Evolutionary conservation across 2,329 filamentous ascomycete species (phyloP).

Genomic region (Aschersonia sp.): DNA sequence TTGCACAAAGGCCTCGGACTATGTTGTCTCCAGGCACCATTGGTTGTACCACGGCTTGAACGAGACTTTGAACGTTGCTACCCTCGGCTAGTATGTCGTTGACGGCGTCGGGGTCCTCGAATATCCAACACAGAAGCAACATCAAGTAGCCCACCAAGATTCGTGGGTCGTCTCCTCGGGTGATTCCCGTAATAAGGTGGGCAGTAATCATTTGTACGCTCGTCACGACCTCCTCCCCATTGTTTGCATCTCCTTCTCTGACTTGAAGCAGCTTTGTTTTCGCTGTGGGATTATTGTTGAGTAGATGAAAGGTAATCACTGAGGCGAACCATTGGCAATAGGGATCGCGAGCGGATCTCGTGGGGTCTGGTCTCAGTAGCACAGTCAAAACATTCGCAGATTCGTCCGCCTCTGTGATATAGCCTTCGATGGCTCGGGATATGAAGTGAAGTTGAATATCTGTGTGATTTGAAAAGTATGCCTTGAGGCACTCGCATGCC

Average conservation of each 20-base stretch:
- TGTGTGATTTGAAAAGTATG: slow-evolving; percentile 73
- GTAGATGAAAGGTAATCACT: slow-evolving; percentile 70
- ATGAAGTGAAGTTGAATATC: slow-evolving; percentile 79
- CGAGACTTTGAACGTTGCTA: slow-evolving; percentile 76
- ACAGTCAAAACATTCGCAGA: slow-evolving; percentile 81
- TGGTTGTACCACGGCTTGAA: slow-evolving; percentile 56
- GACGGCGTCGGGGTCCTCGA: slow-evolving; percentile 79
- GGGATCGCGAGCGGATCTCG: slow-evolving; percentile 54
- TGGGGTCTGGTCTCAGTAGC: slow-evolving; percentile 52
- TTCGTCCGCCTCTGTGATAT: slow-evolving; percentile 62
- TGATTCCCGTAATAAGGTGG: slow-evolving; percentile 69
- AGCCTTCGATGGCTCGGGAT: slow-evolving; percentile 75
- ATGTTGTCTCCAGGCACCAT: slow-evolving; percentile 44
- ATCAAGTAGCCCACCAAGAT: slow-evolving; percentile 78
- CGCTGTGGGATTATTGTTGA: slow-evolving; percentile 65
- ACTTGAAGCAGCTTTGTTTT: slow-evolving; percentile 71
- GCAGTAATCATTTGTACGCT: slow-evolving; percentile 79
- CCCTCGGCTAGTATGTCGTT: slow-evolving; percentile 89
- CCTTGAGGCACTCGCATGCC: slow-evolving; percentile 80
- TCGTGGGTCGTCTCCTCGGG: slow-evolving; percentile 62
- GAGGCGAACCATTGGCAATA: slow-evolving; percentile 86
- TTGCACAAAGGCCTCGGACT: slow-evolving; percentile 68
- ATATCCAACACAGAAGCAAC: slow-evolving; percentile 78
- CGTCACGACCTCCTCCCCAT: slow-evolving; percentile 87
- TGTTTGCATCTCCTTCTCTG: slow-evolving; percentile 76